Conservation (phyloP, 2,329 filamentous ascomycete genomes). For the Neofusicoccum ribis region DNA sequence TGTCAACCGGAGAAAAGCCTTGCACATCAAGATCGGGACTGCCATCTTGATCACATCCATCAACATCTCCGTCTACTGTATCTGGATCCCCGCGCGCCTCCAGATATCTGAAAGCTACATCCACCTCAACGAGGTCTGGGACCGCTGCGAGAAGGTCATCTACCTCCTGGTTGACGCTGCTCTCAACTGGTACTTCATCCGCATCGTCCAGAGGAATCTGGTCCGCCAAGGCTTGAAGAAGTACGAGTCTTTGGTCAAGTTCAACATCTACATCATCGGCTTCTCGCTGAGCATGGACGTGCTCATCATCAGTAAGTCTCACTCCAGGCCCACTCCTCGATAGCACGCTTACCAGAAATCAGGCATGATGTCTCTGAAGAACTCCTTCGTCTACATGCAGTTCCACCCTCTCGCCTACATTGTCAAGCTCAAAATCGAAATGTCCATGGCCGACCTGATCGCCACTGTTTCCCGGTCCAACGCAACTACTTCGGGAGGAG, state of each 20-base stretch:
- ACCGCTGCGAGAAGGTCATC: constrained; percentile 28
- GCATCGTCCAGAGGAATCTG: constrained; percentile 28
- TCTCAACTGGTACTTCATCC: constrained; percentile 32
- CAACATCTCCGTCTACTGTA: constrained; percentile 33
- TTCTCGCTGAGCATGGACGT: constrained; percentile 32
- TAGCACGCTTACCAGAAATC: background rate
- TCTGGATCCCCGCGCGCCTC: constrained; percentile 32
- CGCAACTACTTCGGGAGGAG: background rate
- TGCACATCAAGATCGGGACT: background rate
- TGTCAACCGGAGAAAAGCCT: background rate
- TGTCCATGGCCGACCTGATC: constrained; percentile 47
- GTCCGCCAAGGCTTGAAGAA: constrained; percentile 30
- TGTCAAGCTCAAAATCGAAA: constrained; percentile 48
- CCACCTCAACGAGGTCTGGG: constrained; percentile 24
- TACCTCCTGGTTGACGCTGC: constrained; percentile 28
- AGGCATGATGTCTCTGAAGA: constrained; percentile 19
- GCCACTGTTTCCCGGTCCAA: constrained; percentile 22
- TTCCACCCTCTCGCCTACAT: constrained; percentile 47
- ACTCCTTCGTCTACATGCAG: constrained; percentile 32
- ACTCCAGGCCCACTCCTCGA: background rate
- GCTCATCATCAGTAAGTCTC: constrained; percentile 9
- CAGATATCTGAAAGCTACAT: constrained; percentile 28
- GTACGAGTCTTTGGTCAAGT: constrained; percentile 29
- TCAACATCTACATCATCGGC: constrained; percentile 30
- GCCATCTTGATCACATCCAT: constrained; percentile 25